Base-by-base conservation (phyloP, 768 basidiomycete genomes). In the Ephemerocybe angulata region DNA sequence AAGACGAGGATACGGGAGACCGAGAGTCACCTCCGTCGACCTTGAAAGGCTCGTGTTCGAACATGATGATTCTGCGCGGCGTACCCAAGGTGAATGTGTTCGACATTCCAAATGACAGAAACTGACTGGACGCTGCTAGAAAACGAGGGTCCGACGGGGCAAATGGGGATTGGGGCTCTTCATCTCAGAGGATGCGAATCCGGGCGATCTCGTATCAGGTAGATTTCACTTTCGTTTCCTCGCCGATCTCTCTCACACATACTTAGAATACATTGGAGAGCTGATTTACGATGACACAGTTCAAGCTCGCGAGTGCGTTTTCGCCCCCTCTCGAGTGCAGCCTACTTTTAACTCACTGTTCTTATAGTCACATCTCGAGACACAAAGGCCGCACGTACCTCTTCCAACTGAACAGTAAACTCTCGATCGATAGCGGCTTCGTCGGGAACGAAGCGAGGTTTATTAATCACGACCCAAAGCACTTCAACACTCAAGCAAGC, bases 241-340 rank as follows among this genome's bases (percentile, higher is more conserved):
- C 17, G 12, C 3, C 3, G n/a, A 15, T 15, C 15, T 15, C 37
- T 29, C 15, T 33, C 5, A 25, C 12, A 21, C 50, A 11, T 29
- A 24, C 22, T 7, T 51, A 61, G 60, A 61, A 27, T 61, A 61
- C 27, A 43, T 54, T 19, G 60, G 60, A 17, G 60, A 61, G 35
- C 41, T 61, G 4, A 54, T 61, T 17, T 57, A 56, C 28, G 60
- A 58, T 3, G 30, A n/a, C 0, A 61, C 60, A 7, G 54, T 50
- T 10, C 50, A 22, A 24, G 56, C 60, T 1, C 54, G 60, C 44
- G 58, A 62, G 61, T 62, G 41, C 19, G 61, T 48, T 10, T 46
- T n/a, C n/a, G n/a, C n/a, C n/a, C n/a, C n/a, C n/a, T n/a, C n/a
- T n/a, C n/a, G n/a, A n/a, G n/a, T n/a, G n/a, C n/a, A n/a, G n/a